Conservation (phyloP, 345 rosid species). For the Brassica nigra region DNA sequence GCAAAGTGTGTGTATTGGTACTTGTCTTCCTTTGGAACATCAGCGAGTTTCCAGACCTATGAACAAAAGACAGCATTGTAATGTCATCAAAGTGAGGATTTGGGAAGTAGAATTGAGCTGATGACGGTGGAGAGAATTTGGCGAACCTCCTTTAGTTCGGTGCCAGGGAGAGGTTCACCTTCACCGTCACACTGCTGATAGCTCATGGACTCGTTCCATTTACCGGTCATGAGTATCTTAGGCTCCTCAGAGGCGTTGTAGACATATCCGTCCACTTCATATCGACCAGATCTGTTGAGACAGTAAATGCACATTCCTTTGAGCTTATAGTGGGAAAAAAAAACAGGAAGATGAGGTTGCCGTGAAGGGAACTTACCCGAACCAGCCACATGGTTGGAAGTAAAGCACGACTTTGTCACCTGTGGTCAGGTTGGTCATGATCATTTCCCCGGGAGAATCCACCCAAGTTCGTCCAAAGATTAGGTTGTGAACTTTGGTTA, state of each 20-base stretch:
- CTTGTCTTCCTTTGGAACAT: slow-evolving; percentile 73
- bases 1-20: slow-evolving; percentile 78
- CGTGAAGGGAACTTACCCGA: slow-evolving; percentile 54
- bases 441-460: slow-evolving; percentile 77
- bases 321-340: background rate
- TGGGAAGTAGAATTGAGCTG: background rate
- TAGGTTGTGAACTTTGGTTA: slow-evolving; percentile 71
- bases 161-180: slow-evolving; percentile 81
- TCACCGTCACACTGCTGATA: slow-evolving; percentile 79
- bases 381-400: slow-evolving; percentile 88
- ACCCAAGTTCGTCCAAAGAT: slow-evolving; percentile 87
- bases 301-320: background rate
- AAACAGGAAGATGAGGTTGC: slow-evolving; percentile 11
- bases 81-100: slow-evolving; percentile 1
- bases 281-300: slow-evolving; percentile 73
- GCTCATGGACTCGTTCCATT: slow-evolving; percentile 76
- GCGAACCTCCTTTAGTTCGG: slow-evolving; percentile 68
- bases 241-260: slow-evolving; percentile 80
- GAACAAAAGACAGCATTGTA: background rate
- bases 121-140: background rate
- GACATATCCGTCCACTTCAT: slow-evolving; percentile 87
- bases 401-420: slow-evolving; percentile 77
- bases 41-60: slow-evolving; percentile 78
- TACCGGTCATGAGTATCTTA: slow-evolving; percentile 82
- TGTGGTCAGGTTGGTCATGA: slow-evolving; percentile 71